Conservation (phyloP, 371 early-diverging fungal genomes). For the Massospora cicadina region DNA sequence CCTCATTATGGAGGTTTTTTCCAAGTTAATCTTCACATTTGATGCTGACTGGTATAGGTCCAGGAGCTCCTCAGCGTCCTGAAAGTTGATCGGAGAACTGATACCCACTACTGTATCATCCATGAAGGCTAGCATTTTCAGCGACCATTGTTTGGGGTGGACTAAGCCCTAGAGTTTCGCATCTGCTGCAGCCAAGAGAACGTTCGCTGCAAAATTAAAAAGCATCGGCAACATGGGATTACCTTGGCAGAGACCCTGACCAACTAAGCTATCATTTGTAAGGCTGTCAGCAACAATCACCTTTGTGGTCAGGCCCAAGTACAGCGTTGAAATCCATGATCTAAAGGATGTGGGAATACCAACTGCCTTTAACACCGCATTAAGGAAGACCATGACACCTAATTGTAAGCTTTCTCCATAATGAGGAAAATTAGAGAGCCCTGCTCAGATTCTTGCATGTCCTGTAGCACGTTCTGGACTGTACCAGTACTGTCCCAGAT, state of each 20-base stretch:
- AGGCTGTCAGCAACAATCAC: not conserved
- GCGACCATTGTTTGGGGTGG: not conserved
- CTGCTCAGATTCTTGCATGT: not conserved
- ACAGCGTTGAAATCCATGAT: not conserved
- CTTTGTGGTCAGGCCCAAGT: not conserved
- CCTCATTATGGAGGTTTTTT: too few relatives aligned
- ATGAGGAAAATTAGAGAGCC: not conserved
- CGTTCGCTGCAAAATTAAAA: not conserved
- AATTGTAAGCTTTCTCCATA: not conserved
- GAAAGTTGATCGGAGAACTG: too few relatives aligned
- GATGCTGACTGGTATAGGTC: too few relatives aligned
- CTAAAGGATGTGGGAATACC: not conserved
- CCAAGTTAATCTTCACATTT: too few relatives aligned
- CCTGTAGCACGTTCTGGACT: not conserved
- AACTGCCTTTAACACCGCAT: not conserved
- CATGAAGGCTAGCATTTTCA: not conserved
- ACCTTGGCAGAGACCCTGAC: not conserved
- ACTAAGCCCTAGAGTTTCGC: not conserved
- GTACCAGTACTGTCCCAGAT: too few relatives aligned
- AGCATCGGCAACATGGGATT: not conserved
- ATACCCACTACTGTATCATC: not conserved
- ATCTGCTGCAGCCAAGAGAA: not conserved
- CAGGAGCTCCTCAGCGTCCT: too few relatives aligned
- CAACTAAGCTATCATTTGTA: not conserved
- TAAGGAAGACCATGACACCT: not conserved